Evolutionary conservation across 2,329 filamentous ascomycete species (phyloP), one percentile per base, ranked within the genome.

Genomic region (Fusarium pseudocircinatum): DNA sequence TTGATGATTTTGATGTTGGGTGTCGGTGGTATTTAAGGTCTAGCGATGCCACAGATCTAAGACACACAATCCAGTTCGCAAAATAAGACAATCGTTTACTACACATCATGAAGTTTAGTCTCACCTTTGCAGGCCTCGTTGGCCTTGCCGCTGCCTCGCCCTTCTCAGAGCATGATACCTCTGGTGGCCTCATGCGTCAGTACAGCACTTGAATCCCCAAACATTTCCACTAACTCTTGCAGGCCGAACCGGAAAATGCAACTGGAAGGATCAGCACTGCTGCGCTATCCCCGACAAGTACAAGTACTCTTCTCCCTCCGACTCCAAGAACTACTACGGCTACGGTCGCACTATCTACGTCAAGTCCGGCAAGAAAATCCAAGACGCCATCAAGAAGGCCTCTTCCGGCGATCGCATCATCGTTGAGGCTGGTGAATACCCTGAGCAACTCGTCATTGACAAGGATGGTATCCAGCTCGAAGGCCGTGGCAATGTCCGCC

Each of bases 391-490:
- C 53, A 63, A 70, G 22, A 47, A 47, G 5, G 81, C 82, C 18
- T 60, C 49, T 2, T 67, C 67, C 1, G 81, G 81, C 9, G 79
- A 79, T 36, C 67, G 69, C 6, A 83, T 84, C 47, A 60, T 80
- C 6, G 80, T 83, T 18, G 77, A 73, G 15, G 60, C 74, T 4
- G 82, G 82, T 9, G 79, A 64, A 1, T 83, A 83, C 43, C 14
- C 47, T 0, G 82, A 83, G 65, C 81, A 83, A 42, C 63, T 83
- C 15, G 77, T 75, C 8, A 83, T 84, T 63, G 69, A 75, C 24
- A 83, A 75, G 54, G 73, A 81, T 26, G 79, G 77, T 2, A 81
- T 83, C n/a, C 53, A 77, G 16, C 77, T 83, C 3, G 63, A 81
- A 56, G 82, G 74, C 12, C 69, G 78, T 6, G 75, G 75, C 18